These are phyloP conservation scores for Paraphaeosphaeria sporulosa DNA, from an alignment of 2,329 filamentous ascomycete species.

Conservation along the genomic window DNA sequence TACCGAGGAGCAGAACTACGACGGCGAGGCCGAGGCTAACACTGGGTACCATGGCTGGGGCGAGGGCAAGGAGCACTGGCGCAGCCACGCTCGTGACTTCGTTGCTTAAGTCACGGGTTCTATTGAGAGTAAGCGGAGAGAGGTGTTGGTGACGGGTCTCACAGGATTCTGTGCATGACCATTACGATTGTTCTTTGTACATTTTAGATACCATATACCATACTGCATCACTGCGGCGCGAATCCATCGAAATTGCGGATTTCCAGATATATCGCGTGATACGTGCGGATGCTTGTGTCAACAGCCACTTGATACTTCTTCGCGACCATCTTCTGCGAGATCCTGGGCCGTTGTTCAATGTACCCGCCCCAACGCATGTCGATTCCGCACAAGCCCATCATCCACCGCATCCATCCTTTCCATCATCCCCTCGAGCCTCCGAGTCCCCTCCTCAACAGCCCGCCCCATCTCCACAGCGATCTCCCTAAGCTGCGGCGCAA, in stretches of 20 bases:
- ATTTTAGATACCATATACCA: constrained; percentile 9
- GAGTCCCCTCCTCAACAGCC: neutral
- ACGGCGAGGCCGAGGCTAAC: neutral
- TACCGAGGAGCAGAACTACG: neutral
- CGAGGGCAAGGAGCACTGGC: constrained; percentile 1
- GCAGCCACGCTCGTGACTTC: constrained; percentile 15
- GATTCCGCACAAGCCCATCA: neutral
- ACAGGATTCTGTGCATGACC: neutral
- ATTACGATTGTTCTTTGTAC: constrained; percentile 5
- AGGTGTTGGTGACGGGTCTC: neutral
- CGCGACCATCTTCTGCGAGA: neutral
- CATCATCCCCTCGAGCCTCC: neutral
- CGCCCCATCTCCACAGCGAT: neutral
- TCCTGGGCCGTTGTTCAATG: neutral
- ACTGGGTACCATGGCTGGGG: constrained; percentile 8
- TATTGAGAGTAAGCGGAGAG: neutral
- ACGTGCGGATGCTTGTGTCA: neutral
- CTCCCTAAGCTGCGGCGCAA: neutral
- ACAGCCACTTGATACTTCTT: neutral
- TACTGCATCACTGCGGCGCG: neutral
- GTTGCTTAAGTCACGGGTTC: constrained; percentile 32
- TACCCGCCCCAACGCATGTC: constrained; percentile 2
- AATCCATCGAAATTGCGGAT: neutral
- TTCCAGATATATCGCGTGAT: too few species aligned
- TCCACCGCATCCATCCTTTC: neutral